Percentiles rank a stretch among this genome's conserved stretches.
These are phyloP conservation scores for Aspergillus pseudoterreus DNA, from an alignment of 2,329 filamentous ascomycete genomes.

Conservation along the genomic window DNA sequence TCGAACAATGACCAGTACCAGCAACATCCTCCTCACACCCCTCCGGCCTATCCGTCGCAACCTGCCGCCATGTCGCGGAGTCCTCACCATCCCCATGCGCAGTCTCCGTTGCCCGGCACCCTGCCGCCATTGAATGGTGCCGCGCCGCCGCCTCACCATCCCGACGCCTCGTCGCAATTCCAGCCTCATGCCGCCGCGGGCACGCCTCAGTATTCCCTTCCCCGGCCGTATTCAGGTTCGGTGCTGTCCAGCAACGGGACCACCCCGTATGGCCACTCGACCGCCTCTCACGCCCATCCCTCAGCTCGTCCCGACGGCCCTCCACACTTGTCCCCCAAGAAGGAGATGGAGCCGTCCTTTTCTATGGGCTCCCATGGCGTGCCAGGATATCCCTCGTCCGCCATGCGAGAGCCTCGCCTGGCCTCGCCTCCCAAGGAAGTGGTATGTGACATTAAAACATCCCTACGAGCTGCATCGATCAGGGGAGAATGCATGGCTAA, in stretches of 20 bases:
- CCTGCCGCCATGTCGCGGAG: constrained; percentile 35
- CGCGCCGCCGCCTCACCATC: constrained; percentile 26
- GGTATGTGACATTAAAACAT: constrained; percentile 24
- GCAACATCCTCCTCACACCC: constrained; percentile 40
- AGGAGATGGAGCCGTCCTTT: constrained; percentile 35
- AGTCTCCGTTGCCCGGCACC: constrained; percentile 37
- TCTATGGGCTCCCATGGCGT: constrained; percentile 26
- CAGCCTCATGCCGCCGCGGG: constrained; percentile 29
- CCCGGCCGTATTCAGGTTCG: constrained; percentile 33
- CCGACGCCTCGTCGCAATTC: constrained; percentile 35
- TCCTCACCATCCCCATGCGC: constrained; percentile 39
- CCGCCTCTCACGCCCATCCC: constrained; percentile 42
- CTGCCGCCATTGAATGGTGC: constrained; percentile 40
- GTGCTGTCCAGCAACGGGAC: constrained; percentile 34
- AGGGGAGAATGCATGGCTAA: background rate
- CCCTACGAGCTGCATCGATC: background rate
- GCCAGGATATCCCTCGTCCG: constrained; percentile 28
- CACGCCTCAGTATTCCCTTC: constrained; percentile 30
- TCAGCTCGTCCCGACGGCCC: constrained; percentile 33
- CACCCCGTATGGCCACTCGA: constrained; percentile 34
- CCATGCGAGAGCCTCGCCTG: constrained; percentile 28
- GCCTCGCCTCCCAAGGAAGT: constrained; percentile 38
- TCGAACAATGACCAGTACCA: constrained; percentile 43
- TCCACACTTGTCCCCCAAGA: constrained; percentile 40
- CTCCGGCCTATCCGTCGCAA: constrained; percentile 36